phyloP scores from a whole-genome alignment of 345 rosid genomes.

The Syzygium aromaticum region DNA sequence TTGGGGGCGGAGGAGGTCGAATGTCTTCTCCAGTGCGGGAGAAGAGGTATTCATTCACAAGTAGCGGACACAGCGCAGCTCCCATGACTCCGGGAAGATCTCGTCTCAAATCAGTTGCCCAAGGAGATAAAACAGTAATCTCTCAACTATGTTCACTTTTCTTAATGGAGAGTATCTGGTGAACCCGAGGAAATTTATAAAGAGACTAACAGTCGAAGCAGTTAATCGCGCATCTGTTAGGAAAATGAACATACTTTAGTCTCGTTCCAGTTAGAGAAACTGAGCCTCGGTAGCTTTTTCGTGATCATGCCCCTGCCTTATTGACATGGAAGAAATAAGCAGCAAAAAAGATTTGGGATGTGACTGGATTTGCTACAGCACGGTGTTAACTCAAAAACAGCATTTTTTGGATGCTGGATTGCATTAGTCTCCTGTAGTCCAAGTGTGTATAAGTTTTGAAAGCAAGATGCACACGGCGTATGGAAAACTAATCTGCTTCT shows the following conservation, averaged over 20 bases:
- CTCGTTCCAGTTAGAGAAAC: background rate
- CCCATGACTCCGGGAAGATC: slow-evolving; percentile 18
- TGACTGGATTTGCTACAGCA: background rate
- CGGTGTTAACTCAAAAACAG: background rate
- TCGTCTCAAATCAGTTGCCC: slow-evolving; percentile 7
- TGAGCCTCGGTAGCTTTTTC: background rate
- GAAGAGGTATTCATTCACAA: slow-evolving; percentile 6
- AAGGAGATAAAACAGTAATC: slow-evolving; percentile 7
- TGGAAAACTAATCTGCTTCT: background rate
- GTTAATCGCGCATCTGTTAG: background rate
- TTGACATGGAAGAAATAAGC: background rate
- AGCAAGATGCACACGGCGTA: background rate
- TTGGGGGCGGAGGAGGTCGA: slow-evolving; percentile 5
- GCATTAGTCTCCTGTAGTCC: background rate
- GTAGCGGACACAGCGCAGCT: background rate
- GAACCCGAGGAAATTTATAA: background rate
- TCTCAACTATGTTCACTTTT: background rate
- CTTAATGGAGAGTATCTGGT: background rate
- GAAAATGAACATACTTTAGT: background rate
- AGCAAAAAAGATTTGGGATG: background rate
- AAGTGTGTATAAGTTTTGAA: background rate
- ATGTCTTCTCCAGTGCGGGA: slow-evolving; percentile 3
- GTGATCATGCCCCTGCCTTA: background rate
- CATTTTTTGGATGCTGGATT: background rate
- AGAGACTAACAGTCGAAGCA: background rate